phyloP scores from a whole-genome alignment of 768 basidiomycete species.

The Trametes cingulata region DNA sequence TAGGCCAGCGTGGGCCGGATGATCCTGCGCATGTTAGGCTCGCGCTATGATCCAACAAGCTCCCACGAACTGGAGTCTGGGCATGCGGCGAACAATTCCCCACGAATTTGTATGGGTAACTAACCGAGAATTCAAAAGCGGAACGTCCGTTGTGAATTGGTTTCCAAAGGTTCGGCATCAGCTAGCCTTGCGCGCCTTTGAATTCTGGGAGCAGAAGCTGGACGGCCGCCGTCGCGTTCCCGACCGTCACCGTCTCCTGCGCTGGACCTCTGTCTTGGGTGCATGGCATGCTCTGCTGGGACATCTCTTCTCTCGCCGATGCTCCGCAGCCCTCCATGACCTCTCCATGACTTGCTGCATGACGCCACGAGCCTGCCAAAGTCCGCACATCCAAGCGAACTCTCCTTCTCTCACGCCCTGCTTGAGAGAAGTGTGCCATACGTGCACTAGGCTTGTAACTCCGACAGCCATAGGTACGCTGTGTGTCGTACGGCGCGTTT shows the following conservation, averaged over 20 bases:
- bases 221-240: slow-evolving; percentile 16
- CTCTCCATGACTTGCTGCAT: neutral
- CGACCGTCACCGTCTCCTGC: slow-evolving; percentile 11
- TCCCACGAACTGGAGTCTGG: slow-evolving; percentile 8
- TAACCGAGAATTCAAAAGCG: slow-evolving; percentile 9
- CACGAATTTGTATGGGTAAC: slow-evolving; percentile 1
- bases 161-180: slow-evolving; percentile 8
- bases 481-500: slow-evolving; percentile 1
- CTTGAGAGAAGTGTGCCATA: slow-evolving; percentile 17
- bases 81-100: neutral
- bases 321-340: slow-evolving; percentile 16
- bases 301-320: slow-evolving; percentile 17
- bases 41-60: neutral
- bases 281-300: slow-evolving; percentile 13
- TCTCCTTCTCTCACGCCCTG: slow-evolving; percentile 6
- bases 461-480: slow-evolving; percentile 11
- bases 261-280: neutral
- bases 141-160: slow-evolving; percentile 10
- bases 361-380: slow-evolving; percentile 19
- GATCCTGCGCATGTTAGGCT: neutral
- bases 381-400: slow-evolving; percentile 2
- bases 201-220: slow-evolving; percentile 13
- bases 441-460: slow-evolving; percentile 10
- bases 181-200: slow-evolving; percentile 4
- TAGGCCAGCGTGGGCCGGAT: neutral